phyloP scores from a whole-genome alignment of 495 filamentous ascomycete species.

The Podospora pseudoanserina region DNA sequence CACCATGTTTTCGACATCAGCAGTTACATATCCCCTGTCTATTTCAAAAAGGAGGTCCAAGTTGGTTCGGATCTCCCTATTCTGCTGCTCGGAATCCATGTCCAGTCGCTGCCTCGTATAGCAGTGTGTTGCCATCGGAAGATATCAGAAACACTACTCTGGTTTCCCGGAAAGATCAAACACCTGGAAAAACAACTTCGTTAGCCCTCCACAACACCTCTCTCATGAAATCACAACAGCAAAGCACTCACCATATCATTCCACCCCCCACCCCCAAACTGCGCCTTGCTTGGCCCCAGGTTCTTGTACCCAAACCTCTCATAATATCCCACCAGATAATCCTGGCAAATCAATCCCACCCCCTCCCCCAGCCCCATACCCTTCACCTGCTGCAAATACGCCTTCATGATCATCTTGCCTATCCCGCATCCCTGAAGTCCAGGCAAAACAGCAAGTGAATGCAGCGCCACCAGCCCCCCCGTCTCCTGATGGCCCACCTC shows the following conservation, averaged over 20 bases:
- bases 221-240: too few relatives aligned
- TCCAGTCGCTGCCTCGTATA: not conserved
- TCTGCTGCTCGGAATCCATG: too few relatives aligned
- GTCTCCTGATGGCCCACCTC: slow-evolving; percentile 60
- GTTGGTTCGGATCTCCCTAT: too few relatives aligned
- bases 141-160: not conserved
- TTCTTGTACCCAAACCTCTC: slow-evolving; percentile 69
- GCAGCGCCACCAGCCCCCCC: slow-evolving; percentile 72
- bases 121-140: not conserved
- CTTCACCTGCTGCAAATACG: slow-evolving; percentile 65
- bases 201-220: too few relatives aligned
- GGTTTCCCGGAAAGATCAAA: not conserved
- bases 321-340: slow-evolving; percentile 70
- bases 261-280: slow-evolving; percentile 79
- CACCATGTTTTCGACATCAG: too few relatives aligned
- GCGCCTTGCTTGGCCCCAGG: slow-evolving; percentile 58
- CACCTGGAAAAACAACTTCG: not conserved
- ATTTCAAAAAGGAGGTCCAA: too few relatives aligned
- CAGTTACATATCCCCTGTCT: too few relatives aligned
- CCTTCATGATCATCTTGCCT: slow-evolving; percentile 69
- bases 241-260: slow-evolving; percentile 57
- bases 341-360: slow-evolving; percentile 74
- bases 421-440: slow-evolving; percentile 70
- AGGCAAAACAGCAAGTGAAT: slow-evolving; percentile 76
- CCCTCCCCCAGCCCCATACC: slow-evolving; percentile 64